Evolutionary conservation across 2,329 filamentous ascomycete genomes (phyloP).

Genomic region (Penicillium rolfsii): DNA sequence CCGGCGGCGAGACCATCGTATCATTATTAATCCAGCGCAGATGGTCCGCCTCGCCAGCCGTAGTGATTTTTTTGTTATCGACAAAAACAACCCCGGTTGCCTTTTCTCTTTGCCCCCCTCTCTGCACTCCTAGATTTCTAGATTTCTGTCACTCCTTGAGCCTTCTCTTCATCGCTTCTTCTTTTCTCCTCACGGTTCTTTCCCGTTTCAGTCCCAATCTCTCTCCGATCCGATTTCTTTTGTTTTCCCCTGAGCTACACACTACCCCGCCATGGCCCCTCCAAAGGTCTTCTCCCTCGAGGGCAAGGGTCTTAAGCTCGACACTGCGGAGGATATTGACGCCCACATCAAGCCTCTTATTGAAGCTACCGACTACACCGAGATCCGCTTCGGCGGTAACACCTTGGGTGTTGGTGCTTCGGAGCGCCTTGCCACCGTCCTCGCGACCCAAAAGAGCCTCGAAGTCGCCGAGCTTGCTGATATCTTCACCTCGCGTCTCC

Average conservation of each 20-base stretch:
- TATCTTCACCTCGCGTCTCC: slow-evolving; percentile 93
- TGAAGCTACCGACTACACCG: slow-evolving; percentile 70
- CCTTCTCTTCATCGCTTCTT: slow-evolving; percentile 6
- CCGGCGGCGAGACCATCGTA: slow-evolving; percentile 15
- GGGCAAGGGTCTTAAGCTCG: slow-evolving; percentile 88
- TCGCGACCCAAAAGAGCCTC: slow-evolving; percentile 81
- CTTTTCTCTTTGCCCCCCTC: slow-evolving; percentile 17
- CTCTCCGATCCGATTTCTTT: not conserved
- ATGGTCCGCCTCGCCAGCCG: slow-evolving; percentile 27
- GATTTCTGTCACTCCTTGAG: slow-evolving; percentile 11
- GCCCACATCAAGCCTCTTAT: slow-evolving; percentile 76
- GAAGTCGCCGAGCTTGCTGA: slow-evolving; percentile 88
- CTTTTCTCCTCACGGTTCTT: not conserved
- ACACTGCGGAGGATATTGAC: slow-evolving; percentile 84
- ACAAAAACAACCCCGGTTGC: slow-evolving; percentile 20
- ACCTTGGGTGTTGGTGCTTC: slow-evolving; percentile 89
- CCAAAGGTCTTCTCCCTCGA: slow-evolving; percentile 78
- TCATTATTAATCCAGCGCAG: slow-evolving; percentile 30
- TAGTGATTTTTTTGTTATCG: slow-evolving; percentile 29
- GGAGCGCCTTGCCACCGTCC: slow-evolving; percentile 78
- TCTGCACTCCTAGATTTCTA: slow-evolving; percentile 10
- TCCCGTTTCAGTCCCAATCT: not conserved
- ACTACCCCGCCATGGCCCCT: slow-evolving; percentile 55
- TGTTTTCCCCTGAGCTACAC: slow-evolving; percentile 25
- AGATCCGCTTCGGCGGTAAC: slow-evolving; percentile 86